Conservation (phyloP, 2,329 filamentous ascomycete species). For the Ceratocystis destructans region DNA sequence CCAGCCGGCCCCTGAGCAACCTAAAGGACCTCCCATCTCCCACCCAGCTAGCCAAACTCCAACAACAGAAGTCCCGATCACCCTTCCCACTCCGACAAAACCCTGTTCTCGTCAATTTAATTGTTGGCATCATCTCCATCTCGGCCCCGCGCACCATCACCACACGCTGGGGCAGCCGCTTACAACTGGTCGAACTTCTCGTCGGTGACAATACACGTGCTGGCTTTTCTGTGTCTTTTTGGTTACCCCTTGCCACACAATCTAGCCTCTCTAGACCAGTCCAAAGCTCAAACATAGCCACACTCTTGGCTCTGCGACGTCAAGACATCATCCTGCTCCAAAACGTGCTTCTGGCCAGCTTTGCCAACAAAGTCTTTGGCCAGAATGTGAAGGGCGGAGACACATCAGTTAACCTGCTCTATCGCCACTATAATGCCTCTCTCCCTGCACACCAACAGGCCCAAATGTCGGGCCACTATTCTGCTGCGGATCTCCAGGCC, state of each 20-base stretch:
- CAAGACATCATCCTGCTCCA: conserved; percentile 69
- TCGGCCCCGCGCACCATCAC: conserved; percentile 52
- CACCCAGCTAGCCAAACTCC: conserved; percentile 54
- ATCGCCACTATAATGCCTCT: conserved; percentile 38
- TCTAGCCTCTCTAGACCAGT: neutral
- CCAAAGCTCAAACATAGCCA: conserved; percentile 18
- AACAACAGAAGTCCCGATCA: neutral
- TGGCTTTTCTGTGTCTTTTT: conserved; percentile 73
- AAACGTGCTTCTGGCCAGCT: conserved; percentile 66
- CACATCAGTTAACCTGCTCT: conserved; percentile 55
- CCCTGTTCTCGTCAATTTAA: conserved; percentile 55
- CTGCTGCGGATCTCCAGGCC: conserved; percentile 33
- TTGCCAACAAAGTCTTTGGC: conserved; percentile 66
- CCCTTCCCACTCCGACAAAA: neutral
- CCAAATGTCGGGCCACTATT: conserved; percentile 46
- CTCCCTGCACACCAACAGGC: conserved; percentile 35
- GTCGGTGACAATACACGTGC: conserved; percentile 76
- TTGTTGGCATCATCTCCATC: conserved; percentile 66
- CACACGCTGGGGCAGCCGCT: conserved; percentile 47
- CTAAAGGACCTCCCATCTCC: conserved; percentile 59
- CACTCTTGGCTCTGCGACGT: conserved; percentile 39
- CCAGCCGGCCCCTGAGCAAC: conserved; percentile 33
- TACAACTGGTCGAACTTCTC: conserved; percentile 60
- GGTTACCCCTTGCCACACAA: conserved; percentile 41
- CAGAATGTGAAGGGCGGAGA: conserved; percentile 59